Conservation (phyloP, 352 stramenopile genomes). For the Phytopythium mirpurense region DNA sequence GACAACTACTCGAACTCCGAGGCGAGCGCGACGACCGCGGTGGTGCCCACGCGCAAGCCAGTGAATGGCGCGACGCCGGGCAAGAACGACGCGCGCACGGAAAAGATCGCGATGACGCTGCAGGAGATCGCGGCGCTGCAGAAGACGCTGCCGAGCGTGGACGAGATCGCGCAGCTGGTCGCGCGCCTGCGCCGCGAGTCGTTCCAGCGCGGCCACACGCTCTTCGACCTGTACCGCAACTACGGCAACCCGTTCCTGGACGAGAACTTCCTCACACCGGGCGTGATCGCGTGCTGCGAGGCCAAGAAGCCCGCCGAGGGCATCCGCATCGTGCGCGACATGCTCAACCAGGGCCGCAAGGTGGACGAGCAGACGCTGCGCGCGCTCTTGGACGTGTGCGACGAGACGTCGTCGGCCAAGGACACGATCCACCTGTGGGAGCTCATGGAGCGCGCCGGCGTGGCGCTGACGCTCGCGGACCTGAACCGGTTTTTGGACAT, state of each 20-base stretch:
- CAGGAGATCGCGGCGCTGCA: slow-evolving; percentile 70
- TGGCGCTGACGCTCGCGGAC: slow-evolving; percentile 49
- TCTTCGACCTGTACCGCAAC: slow-evolving; percentile 85
- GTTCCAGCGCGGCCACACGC: slow-evolving; percentile 66
- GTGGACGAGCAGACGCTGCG: slow-evolving; percentile 70
- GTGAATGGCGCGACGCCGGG: neutral
- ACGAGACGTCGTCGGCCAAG: slow-evolving; percentile 53
- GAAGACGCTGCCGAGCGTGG: slow-evolving; percentile 64
- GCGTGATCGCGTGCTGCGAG: slow-evolving; percentile 74
- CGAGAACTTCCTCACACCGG: slow-evolving; percentile 74
- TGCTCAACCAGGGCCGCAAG: slow-evolving; percentile 82
- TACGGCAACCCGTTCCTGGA: slow-evolving; percentile 82
- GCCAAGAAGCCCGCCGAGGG: slow-evolving; percentile 66
- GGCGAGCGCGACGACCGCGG: neutral
- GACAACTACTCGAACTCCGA: neutral
- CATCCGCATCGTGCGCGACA: slow-evolving; percentile 77
- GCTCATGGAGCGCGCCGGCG: slow-evolving; percentile 58
- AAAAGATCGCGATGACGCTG: slow-evolving; percentile 72
- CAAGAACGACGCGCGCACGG: slow-evolving; percentile 8
- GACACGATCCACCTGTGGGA: slow-evolving; percentile 68
- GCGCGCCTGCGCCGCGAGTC: slow-evolving; percentile 58
- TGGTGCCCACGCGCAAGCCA: neutral
- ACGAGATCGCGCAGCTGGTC: slow-evolving; percentile 57
- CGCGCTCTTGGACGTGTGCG: slow-evolving; percentile 64
- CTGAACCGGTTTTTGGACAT: slow-evolving; percentile 72